Percentiles rank a stretch among this genome's conserved stretches.
Evolutionary conservation across 2,329 filamentous ascomycete genomes (phyloP).

Genomic region (Clathrospora elynae): DNA sequence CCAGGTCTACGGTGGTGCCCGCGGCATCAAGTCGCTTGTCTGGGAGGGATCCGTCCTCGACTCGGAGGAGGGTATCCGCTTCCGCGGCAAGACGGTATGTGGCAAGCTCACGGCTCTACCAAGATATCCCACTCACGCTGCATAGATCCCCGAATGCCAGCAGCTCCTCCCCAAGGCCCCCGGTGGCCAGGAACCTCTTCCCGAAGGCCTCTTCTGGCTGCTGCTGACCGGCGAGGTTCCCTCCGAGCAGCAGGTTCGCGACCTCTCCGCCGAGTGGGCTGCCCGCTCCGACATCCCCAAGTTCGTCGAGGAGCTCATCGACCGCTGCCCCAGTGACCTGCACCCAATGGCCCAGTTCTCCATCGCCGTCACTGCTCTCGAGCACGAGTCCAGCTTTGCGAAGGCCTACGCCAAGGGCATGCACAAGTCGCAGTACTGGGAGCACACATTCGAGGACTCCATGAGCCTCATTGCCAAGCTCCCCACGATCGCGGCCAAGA

Average conservation of each 20-base stretch:
- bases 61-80: constrained; percentile 98
- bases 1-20: constrained; percentile 98
- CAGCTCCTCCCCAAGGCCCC: constrained; percentile 95
- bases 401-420: constrained; percentile 99
- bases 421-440: constrained; percentile 99
- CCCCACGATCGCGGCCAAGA: constrained; percentile 94
- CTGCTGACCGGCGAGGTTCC: constrained; percentile 97
- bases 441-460: constrained; percentile 98
- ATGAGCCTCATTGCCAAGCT: constrained; percentile 99
- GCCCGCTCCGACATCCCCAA: constrained; percentile 96
- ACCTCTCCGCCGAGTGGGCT: constrained; percentile 98
- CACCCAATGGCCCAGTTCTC: constrained; percentile 99
- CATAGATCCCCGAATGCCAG: constrained; percentile 93
- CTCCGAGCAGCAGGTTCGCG: constrained; percentile 96
- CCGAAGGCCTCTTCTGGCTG: constrained; percentile 99
- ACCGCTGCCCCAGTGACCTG: constrained; percentile 97
- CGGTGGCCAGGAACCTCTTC: constrained; percentile 94
- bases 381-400: constrained; percentile 96
- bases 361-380: constrained; percentile 93
- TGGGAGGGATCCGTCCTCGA: constrained; percentile 97
- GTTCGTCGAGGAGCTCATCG: constrained; percentile 98
- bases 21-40: constrained; percentile 97
- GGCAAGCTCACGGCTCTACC: background rate
- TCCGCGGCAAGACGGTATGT: constrained; percentile 88
- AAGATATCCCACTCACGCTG: constrained; percentile 28